These are phyloP conservation scores for Cucurbita moschata DNA, from an alignment of 306 rosid species.

Conservation along the genomic window DNA sequence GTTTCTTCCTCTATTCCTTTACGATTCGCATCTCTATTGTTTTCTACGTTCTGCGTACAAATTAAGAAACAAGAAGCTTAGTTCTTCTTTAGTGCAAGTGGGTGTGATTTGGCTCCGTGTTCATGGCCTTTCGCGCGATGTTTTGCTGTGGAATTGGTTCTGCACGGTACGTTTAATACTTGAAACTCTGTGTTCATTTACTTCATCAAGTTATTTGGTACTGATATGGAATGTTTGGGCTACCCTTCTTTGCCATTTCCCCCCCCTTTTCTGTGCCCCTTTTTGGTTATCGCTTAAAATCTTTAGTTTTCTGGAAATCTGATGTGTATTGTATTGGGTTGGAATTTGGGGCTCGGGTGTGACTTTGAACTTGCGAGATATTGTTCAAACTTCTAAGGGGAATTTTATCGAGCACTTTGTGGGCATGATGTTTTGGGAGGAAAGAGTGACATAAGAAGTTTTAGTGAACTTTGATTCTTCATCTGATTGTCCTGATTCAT, in stretches of 20 bases:
- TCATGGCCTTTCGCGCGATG: constrained; percentile 43
- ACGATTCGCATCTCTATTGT: constrained; percentile 13
- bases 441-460: not conserved
- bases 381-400: not conserved
- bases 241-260: not conserved
- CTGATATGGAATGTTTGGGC: not conserved
- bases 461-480: not conserved
- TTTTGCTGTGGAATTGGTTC: constrained; percentile 58
- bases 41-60: not conserved
- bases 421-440: not conserved
- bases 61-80: constrained; percentile 4
- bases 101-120: constrained; percentile 16
- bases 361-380: not conserved
- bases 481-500: not conserved
- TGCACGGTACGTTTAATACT: constrained; percentile 43
- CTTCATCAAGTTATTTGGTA: not conserved
- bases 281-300: constrained; percentile 10
- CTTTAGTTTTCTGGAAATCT: not conserved
- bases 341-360: not conserved
- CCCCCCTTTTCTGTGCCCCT: not conserved
- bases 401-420: not conserved
- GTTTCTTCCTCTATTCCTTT: constrained; percentile 13
- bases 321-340: not conserved
- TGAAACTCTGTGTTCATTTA: not conserved
- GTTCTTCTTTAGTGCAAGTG: constrained; percentile 14